Base-by-base conservation (phyloP, 2,329 filamentous ascomycete genomes). In the Apiospora hydei region DNA sequence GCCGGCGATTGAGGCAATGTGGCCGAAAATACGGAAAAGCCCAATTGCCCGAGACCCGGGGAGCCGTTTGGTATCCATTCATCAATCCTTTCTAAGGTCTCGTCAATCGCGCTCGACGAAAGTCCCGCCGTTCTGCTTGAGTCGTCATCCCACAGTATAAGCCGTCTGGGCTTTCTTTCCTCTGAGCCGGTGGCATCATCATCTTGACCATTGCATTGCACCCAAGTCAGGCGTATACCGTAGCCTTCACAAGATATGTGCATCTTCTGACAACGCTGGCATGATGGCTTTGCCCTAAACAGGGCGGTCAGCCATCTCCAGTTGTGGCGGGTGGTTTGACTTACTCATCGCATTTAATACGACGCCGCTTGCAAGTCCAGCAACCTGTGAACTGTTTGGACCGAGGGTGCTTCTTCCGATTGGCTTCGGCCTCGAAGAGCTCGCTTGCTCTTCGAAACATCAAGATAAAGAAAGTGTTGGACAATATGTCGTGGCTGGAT, bases 241-340 rank as follows among this genome's bases (percentile, higher is more conserved):
- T 77, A 77, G 1, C 76, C 76, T 43, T 76, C 72, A 34, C 76
- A 77, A 16, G 69, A n/a, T 26, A 76, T 53, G 1, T 73, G 73
- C n/a, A 74, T 69, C 14, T 64, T 69, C 10, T 34, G 16, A 47
- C 68, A 69, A 24, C 68, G 47, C 10, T 69, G 47, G 44, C 76
- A 77, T 16, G 53, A 44, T 7, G 73, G 76, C 1, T 46, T 71
- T 0, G 61, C 51, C n/a, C 57, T 64, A 18, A 14, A 4, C 7
- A 14, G 4, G 51, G 13, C 51, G 26, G 16, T 3, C 5, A 49
- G 26, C 16, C 1, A n/a, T n/a, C n/a, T 34, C 11, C n/a, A 24
- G 11, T 26, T 4, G 3, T 8, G 34, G 3, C 34, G 34, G 6
- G 34, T 6, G 21, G 57, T 1, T 41, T 34, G 41, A 64, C 57